phyloP scores from a whole-genome alignment of 345 rosid species.

The Citrus reticulata region DNA sequence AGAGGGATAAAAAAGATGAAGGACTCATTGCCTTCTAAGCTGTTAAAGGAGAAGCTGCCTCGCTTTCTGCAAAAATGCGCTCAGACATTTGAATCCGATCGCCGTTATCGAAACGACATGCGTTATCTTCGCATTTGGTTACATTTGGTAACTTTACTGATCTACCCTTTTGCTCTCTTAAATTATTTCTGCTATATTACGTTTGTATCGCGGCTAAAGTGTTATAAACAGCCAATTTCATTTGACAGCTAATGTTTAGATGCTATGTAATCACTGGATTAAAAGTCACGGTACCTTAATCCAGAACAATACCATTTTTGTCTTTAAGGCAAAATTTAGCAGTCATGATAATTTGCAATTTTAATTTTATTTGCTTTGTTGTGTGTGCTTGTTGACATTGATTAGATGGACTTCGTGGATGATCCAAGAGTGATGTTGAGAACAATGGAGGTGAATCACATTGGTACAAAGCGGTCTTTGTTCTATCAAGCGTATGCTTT shows the following conservation, averaged over 20 bases:
- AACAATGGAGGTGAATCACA: conserved; percentile 68
- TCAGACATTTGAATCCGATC: conserved; percentile 66
- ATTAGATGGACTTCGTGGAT: conserved; percentile 89
- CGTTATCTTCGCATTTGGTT: conserved; percentile 93
- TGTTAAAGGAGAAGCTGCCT: conserved; percentile 74
- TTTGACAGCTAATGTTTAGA: background rate
- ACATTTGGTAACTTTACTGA: conserved; percentile 53
- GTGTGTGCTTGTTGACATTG: conserved; percentile 10
- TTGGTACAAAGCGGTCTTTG: conserved; percentile 63
- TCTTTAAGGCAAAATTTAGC: background rate
- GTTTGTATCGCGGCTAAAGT: background rate
- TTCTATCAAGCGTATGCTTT: conserved; percentile 94
- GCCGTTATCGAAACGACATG: conserved; percentile 67
- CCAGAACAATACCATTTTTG: background rate
- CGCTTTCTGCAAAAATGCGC: conserved; percentile 83
- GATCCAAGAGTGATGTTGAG: conserved; percentile 69
- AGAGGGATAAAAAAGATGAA: conserved; percentile 81
- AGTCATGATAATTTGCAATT: background rate
- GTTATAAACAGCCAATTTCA: too few species aligned
- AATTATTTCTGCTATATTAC: too few species aligned
- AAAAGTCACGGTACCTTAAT: background rate
- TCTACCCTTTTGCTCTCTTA: background rate
- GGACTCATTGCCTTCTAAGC: conserved; percentile 48
- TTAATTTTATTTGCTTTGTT: background rate
- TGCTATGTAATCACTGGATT: background rate